Evolutionary conservation across 345 rosid species (phyloP).

Genomic region (Gossypium mustelinum): DNA sequence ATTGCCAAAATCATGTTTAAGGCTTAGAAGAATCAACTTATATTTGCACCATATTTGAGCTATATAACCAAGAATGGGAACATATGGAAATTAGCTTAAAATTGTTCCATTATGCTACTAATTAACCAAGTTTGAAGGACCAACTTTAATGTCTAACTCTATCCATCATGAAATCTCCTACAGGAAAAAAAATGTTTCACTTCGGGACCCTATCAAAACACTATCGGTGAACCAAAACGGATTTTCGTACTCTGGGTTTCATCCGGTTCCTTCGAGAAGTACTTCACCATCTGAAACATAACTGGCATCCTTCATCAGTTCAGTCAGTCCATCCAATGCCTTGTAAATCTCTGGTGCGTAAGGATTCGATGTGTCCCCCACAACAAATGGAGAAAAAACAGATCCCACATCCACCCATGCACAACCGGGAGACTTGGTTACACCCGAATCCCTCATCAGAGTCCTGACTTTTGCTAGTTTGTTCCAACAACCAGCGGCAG

Average conservation of each 20-base stretch:
- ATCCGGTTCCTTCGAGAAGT: slow-evolving; percentile 28
- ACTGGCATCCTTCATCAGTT: slow-evolving; percentile 49
- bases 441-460: slow-evolving; percentile 61
- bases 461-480: slow-evolving; percentile 65
- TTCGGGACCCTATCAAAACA: background rate
- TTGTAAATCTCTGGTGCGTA: slow-evolving; percentile 36
- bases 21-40: background rate
- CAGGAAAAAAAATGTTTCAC: background rate
- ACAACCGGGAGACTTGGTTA: slow-evolving; percentile 69
- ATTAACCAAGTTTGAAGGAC: background rate
- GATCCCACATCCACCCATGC: slow-evolving; percentile 60
- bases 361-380: slow-evolving; percentile 50
- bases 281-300: slow-evolving; percentile 32
- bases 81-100: background rate
- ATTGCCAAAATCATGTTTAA: background rate
- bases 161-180: background rate
- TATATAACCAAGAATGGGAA: background rate
- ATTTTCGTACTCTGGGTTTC: background rate
- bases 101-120: background rate
- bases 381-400: slow-evolving; percentile 52
- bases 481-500: slow-evolving; percentile 62
- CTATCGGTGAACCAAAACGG: background rate
- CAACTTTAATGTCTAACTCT: background rate
- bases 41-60: background rate
- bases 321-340: slow-evolving; percentile 56